Conservation (phyloP, 805 yeast species). For the Vanderwaltozyma yarrowii region DNA sequence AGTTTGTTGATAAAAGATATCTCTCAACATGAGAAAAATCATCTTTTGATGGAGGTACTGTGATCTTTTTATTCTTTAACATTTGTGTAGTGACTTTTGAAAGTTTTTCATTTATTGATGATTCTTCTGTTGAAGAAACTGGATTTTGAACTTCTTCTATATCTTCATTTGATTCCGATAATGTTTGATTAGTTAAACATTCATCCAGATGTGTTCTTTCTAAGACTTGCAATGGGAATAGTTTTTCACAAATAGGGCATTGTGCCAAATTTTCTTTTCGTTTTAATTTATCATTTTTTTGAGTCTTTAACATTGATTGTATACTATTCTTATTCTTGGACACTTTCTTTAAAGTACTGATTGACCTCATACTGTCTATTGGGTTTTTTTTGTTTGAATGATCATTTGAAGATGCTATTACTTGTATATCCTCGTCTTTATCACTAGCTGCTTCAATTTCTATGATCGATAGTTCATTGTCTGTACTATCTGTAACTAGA, state of each 20-base stretch:
- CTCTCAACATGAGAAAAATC: constrained; percentile 11
- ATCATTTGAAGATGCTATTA: neutral
- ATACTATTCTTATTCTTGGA: constrained; percentile 3
- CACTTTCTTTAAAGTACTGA: constrained; percentile 3
- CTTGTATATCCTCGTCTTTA: constrained; percentile 1
- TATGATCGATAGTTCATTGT: constrained; percentile 12
- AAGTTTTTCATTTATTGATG: no score
- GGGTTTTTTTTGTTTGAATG: neutral
- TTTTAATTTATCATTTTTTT: constrained; percentile 5
- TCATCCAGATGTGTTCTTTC: constrained; percentile 54
- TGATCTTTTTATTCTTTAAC: neutral
- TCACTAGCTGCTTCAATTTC: constrained; percentile 25
- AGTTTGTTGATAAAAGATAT: constrained; percentile 32
- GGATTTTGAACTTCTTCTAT: neutral
- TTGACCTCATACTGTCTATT: neutral
- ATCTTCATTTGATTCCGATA: neutral
- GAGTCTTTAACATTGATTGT: constrained; percentile 8
- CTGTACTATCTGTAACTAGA: neutral
- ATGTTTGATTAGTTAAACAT: constrained; percentile 34
- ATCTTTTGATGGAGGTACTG: neutral
- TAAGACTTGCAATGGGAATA: constrained; percentile 44
- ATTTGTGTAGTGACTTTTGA: no score
- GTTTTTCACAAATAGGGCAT: constrained; percentile 59
- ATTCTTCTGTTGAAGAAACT: no score
- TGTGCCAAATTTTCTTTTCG: constrained; percentile 28